Evolutionary conservation across 2,329 filamentous ascomycete genomes (phyloP), one percentile per base, ranked within the genome.

Genomic region (Celoporthe dispersa): DNA sequence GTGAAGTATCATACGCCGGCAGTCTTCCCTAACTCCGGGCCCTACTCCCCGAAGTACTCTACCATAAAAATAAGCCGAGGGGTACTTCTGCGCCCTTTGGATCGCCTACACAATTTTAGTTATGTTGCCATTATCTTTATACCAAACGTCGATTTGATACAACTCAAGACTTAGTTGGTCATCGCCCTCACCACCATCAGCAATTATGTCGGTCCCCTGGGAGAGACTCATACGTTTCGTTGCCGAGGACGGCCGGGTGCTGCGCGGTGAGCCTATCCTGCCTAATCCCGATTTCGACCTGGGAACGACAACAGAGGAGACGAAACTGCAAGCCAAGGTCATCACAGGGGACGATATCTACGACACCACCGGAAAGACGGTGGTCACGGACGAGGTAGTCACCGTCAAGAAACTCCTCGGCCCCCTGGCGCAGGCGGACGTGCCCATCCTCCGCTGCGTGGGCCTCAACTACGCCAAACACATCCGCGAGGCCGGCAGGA

Each of bases 401-500:
- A 82, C 81, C 0, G 87, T 90, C 8, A 85, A 87, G 74, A 80
- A 78, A 66, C 76, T 90, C 0, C 80, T 90, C 0, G 85, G 86
- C 0, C 87, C 87, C 0, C 75, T 90, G 41, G 80, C 82, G 0
- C 77, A 76, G 12, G 76, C 78, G 2, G 85, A 89, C 65, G 84
- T 89, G 0, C 85, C 86, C 0, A 87, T 88, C 59, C 74, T 90
- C 3, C 78, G 87, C 28, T 90, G 88, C 73, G 83, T 89, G 16
- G 88, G 88, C 0, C 75, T 90, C 37, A 90, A 90, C 74, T 90
- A 89, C 73, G 82, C 83, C 53, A 88, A 85, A 67, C 88, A 90
- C 73, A 86, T 87, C 74, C 79, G 81, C 48, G 85, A 88, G 77
- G 84, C 84, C 6, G 83, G 83, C 3, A 81, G 85, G 22, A 85